Base-by-base conservation (phyloP, 192 early-diverging fungal species). In the Kappamyces sp. region DNA sequence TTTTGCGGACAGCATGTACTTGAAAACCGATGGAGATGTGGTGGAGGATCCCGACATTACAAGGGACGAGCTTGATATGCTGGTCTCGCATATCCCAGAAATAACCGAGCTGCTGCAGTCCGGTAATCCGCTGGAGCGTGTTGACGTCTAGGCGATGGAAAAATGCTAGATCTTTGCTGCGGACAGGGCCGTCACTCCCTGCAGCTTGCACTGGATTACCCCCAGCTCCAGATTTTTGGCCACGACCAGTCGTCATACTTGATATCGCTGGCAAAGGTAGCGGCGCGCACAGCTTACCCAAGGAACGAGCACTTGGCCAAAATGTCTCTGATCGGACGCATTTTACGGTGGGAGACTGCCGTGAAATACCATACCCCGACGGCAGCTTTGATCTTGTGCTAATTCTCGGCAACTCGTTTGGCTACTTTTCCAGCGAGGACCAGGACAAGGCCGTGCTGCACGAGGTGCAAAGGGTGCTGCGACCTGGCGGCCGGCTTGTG, bases 21-120 rank as follows among this genome's bases (percentile, higher is more conserved):
- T 85, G 2, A 78, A 81, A 49, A 85, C 83, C 1, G 84, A 86
- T 47, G 84, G 84, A 3, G 81, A 84, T 65, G 81, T 86, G 5
- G 81, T 84, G 22, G 84, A 86, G 59, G 84, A 86, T 61, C 79
- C 80, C 2, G 77, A 73, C 2, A 79, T 84, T 39, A 86, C 84
- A 2, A 47, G 64, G 35, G 71, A 72, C 33, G 84, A 86, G 51
- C 61, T 86, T 2, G 70, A 49, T 1, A 54, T 82, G 39, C 49
- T 86, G 46, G 76, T 22, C 22, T 22, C 78, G 45, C 22, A 22
- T n/a, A 57, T 69, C 33, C 30, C 38, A 0, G 71, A 66, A 22
- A 60, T 73, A 6, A 62, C 63, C 52, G 61, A 22, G 22, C 22
- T 22, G 22, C 22, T 22, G 22, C 45, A 38, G 43, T 52, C 43